Conservation (phyloP, 345 rosid genomes). For the rapeseed (Brassica napus) region DNA sequence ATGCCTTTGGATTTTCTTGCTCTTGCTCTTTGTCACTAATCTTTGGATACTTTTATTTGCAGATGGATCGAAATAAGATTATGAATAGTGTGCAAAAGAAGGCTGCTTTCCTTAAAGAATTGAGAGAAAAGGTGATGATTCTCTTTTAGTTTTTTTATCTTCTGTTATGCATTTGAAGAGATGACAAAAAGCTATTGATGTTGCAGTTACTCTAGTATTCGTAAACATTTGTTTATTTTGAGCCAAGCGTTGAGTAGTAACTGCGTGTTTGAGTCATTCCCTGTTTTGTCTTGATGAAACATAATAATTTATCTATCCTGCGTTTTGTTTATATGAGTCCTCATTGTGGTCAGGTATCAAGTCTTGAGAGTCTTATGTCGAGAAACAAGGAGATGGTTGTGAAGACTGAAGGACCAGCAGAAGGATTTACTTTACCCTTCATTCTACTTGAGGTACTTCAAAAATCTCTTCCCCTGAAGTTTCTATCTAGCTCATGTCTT, state of each 20-base stretch:
- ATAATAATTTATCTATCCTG: background rate
- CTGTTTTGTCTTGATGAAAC: conserved; percentile 7
- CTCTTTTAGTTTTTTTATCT: no score
- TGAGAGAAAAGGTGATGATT: conserved; percentile 43
- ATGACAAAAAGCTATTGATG: background rate
- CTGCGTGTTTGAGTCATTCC: background rate
- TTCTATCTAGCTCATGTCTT: background rate
- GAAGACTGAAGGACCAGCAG: conserved; percentile 38
- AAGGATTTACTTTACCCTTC: conserved; percentile 48
- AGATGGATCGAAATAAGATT: conserved; percentile 32
- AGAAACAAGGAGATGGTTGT: conserved; percentile 42
- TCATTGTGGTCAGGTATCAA: conserved; percentile 33
- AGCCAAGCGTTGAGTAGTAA: background rate
- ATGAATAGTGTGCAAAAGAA: conserved; percentile 40
- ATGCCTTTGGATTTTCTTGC: background rate
- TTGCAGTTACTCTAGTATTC: background rate
- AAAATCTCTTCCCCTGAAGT: background rate
- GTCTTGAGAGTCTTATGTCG: conserved; percentile 42
- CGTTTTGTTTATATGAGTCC: background rate
- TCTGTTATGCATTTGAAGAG: background rate
- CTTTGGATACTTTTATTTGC: conserved; percentile 12
- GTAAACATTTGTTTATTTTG: conserved; percentile 1
- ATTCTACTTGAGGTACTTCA: conserved; percentile 47
- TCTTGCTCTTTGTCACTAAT: conserved; percentile 11
- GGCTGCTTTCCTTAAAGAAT: conserved; percentile 49